A percentile compares a stretch with the other conserved stretches of the same genome.
Conservation (phyloP, 1,139 yeast species). For the Tardiomyces depauwii region DNA sequence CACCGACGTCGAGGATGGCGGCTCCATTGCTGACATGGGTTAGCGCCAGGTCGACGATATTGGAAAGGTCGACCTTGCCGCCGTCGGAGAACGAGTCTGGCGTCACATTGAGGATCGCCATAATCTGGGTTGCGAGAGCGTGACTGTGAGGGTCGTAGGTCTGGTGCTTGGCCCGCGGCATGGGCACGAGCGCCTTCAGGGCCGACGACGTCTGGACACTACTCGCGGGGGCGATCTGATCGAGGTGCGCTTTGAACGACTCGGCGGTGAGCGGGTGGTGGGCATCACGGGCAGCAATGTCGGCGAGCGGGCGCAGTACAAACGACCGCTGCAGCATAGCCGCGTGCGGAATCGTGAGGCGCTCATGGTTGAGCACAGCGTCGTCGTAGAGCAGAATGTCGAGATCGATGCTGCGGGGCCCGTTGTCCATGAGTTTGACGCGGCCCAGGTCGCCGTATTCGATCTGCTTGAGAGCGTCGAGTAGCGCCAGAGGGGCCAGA, state of each 20-base stretch:
- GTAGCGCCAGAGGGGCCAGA: constrained; percentile 51
- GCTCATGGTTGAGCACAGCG: constrained; percentile 39
- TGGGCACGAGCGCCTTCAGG: constrained; percentile 23
- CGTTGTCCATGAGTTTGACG: constrained; percentile 70
- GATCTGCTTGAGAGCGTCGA: constrained; percentile 53
- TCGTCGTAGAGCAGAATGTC: constrained; percentile 73
- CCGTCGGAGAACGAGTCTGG: constrained; percentile 98
- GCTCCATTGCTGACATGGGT: constrained; percentile 45
- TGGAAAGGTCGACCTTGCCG: constrained; percentile 35
- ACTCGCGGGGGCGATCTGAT: constrained; percentile 38
- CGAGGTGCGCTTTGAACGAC: constrained; percentile 56
- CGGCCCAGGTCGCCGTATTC: constrained; percentile 68
- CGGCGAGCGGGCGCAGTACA: constrained; percentile 83
- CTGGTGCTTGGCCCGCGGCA: constrained; percentile 8
- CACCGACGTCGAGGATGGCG: constrained; percentile 78
- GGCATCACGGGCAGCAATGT: constrained; percentile 51
- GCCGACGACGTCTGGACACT: constrained; percentile 19
- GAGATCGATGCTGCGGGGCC: constrained; percentile 83
- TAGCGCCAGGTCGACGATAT: constrained; percentile 31
- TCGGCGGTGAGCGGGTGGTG: constrained; percentile 81
- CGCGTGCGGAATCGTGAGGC: constrained; percentile 72
- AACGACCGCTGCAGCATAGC: constrained; percentile 82
- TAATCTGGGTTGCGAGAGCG: constrained; percentile 31
- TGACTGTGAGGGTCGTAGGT: constrained; percentile 11
- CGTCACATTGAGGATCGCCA: constrained; percentile 84